A percentile compares a stretch with the other conserved stretches of the same genome.
These are phyloP conservation scores for Pythium graminicola DNA, from an alignment of 352 stramenopile species.

Conservation along the genomic window DNA sequence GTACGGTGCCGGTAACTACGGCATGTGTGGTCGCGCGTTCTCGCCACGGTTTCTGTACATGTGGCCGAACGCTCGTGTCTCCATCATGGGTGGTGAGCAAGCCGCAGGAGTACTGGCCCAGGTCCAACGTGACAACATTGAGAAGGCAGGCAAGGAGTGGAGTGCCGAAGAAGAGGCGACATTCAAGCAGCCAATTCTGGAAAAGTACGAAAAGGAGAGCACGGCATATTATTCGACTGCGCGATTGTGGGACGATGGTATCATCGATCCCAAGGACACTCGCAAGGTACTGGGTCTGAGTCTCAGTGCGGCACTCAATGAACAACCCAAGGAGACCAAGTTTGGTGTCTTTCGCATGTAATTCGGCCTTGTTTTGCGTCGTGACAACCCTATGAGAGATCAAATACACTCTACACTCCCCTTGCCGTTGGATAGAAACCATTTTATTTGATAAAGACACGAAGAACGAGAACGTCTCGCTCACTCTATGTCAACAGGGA, in stretches of 20 bases:
- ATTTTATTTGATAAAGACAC: background rate
- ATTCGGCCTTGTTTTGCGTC: background rate
- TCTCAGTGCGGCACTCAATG: constrained; percentile 66
- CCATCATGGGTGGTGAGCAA: constrained; percentile 97
- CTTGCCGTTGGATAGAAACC: no score
- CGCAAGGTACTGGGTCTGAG: constrained; percentile 78
- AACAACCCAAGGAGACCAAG: constrained; percentile 76
- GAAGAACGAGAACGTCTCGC: background rate
- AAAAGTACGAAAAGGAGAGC: constrained; percentile 95
- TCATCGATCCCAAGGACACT: constrained; percentile 96
- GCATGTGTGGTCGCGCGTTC: constrained; percentile 97
- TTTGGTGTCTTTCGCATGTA: constrained; percentile 98
- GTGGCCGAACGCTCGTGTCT: constrained; percentile 96
- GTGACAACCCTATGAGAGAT: background rate
- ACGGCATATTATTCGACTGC: constrained; percentile 94
- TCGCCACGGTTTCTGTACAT: constrained; percentile 96
- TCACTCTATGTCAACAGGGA: background rate
- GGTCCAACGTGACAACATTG: constrained; percentile 89
- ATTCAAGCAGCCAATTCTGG: constrained; percentile 94
- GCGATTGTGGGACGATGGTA: constrained; percentile 97
- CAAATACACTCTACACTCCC: background rate
- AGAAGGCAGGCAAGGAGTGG: constrained; percentile 60
- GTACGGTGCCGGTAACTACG: constrained; percentile 96
- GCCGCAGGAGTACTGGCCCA: constrained; percentile 94
- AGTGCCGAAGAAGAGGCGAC: constrained; percentile 75